These are phyloP conservation scores for Penicillium fimorum DNA, from an alignment of 495 filamentous ascomycete species.

Conservation along the genomic window DNA sequence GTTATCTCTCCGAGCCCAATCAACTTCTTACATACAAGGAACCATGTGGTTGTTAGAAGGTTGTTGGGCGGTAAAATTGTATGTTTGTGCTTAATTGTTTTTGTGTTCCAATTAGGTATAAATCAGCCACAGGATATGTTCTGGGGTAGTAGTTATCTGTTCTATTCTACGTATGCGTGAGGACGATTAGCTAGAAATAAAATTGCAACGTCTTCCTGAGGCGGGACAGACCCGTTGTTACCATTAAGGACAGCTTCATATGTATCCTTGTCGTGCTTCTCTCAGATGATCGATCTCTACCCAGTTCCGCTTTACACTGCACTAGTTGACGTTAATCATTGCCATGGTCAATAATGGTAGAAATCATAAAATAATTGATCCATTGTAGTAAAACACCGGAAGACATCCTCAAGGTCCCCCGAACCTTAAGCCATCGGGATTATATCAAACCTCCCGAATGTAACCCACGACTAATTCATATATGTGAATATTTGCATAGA, in stretches of 20 bases:
- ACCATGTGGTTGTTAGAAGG: background rate
- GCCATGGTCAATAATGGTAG: background rate
- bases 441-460: slow-evolving; percentile 26
- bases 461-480: slow-evolving; percentile 16
- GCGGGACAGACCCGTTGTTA: background rate
- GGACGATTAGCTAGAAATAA: background rate
- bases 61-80: background rate
- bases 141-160: background rate
- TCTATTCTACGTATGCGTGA: background rate
- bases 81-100: background rate
- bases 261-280: background rate
- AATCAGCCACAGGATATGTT: background rate
- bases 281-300: background rate
- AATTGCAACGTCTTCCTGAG: background rate
- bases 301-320: background rate
- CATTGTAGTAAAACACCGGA: background rate
- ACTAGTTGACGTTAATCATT: background rate
- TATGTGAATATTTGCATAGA: background rate
- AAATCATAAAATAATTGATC: background rate
- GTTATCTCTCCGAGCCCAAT: background rate
- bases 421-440: slow-evolving; percentile 13
- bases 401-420: background rate
- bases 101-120: background rate
- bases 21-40: background rate
- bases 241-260: background rate